A percentile compares a stretch with the other conserved stretches of the same genome.
These are phyloP conservation scores for Aquilaria yunnanensis DNA, from an alignment of 345 rosid genomes.

Conservation along the genomic window DNA sequence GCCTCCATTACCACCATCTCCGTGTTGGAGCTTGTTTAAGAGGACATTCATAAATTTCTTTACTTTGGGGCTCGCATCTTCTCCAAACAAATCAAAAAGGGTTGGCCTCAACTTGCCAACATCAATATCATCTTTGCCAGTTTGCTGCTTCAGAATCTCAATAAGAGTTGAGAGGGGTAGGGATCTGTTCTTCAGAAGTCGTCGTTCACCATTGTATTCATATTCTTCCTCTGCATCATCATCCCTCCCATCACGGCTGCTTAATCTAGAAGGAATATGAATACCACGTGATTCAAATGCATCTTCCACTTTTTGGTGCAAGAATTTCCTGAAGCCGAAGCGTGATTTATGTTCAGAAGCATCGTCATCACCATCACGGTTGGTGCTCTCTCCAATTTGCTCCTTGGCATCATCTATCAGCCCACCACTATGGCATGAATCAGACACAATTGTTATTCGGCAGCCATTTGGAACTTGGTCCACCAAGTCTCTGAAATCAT, in stretches of 20 bases:
- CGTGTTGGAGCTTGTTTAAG: conserved; percentile 44
- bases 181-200: conserved; percentile 51
- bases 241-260: conserved; percentile 24
- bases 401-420: conserved; percentile 90
- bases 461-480: conserved; percentile 62
- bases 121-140: conserved; percentile 73
- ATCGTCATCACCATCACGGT: not conserved
- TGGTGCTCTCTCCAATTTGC: conserved; percentile 93
- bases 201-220: conserved; percentile 28
- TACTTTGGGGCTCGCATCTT: conserved; percentile 85
- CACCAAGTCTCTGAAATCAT: conserved; percentile 83
- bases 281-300: conserved; percentile 62
- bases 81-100: conserved; percentile 76
- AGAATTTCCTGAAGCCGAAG: conserved; percentile 43
- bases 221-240: conserved; percentile 41
- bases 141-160: conserved; percentile 82
- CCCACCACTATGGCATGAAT: conserved; percentile 96
- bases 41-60: conserved; percentile 94
- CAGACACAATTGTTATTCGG: conserved; percentile 69
- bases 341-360: conserved; percentile 25
- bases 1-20: conserved; percentile 31
- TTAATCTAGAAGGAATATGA: conserved; percentile 42
- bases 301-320: conserved; percentile 38
- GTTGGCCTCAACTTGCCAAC: conserved; percentile 86
- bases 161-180: conserved; percentile 79